Evolutionary conservation across 192 early-diverging fungal species (phyloP).

Genomic region (Linnemannia schmuckeri): DNA sequence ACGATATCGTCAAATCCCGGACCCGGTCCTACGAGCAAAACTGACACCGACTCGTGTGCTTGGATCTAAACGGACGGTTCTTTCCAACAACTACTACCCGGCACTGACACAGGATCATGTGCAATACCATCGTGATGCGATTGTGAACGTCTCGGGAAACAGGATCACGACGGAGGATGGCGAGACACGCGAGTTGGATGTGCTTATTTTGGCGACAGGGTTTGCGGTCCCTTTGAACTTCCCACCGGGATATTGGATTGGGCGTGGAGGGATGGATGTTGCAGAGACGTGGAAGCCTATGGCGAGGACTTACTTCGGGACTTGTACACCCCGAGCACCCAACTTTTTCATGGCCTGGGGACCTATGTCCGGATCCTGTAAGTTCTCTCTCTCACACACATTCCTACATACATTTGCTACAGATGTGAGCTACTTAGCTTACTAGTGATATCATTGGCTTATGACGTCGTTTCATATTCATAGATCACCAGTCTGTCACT

Average conservation of each 20-base stretch:
- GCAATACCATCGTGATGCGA: conserved; percentile 8
- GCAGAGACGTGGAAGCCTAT: not conserved
- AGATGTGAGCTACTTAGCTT: too few species aligned
- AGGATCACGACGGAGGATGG: conserved; percentile 9
- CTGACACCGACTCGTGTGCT: not conserved
- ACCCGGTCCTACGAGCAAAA: not conserved
- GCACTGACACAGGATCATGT: not conserved
- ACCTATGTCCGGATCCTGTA: conserved; percentile 15
- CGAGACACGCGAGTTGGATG: conserved; percentile 2
- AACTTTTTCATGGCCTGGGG: conserved; percentile 21
- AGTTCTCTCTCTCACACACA: not conserved
- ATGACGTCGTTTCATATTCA: not conserved
- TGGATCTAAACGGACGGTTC: conserved; percentile 1
- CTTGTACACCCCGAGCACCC: conserved; percentile 6
- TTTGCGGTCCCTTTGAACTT: not conserved
- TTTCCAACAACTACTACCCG: conserved; percentile 6
- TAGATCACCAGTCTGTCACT: conserved; percentile 12
- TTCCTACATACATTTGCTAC: not conserved
- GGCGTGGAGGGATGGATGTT: conserved; percentile 6
- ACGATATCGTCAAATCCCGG: conserved; percentile 2
- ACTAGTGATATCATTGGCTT: too few species aligned
- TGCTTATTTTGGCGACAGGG: conserved; percentile 21
- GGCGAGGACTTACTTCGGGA: conserved; percentile 13
- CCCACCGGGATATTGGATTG: conserved; percentile 7
- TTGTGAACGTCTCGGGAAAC: not conserved